Base-by-base conservation (phyloP, 768 basidiomycete genomes). In the Psilocybe azurescens region DNA sequence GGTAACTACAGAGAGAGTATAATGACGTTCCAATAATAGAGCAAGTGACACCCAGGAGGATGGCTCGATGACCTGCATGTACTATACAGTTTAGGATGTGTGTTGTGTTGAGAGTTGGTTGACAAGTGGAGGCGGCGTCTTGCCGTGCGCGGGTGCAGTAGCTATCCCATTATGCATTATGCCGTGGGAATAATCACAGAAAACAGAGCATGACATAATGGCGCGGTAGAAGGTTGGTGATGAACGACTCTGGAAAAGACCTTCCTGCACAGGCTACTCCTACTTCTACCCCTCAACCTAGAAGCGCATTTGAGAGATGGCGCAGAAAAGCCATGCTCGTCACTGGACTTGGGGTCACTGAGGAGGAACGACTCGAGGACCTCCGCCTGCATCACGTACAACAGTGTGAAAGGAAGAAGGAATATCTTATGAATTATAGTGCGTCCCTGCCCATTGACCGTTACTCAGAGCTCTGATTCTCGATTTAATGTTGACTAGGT, bases 381-480 rank as follows among this genome's bases (percentile, higher is more conserved):
- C 67, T 82, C 53, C 65, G 73, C 30, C 63, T 70, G 32, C 68
- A 76, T 48, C 76, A 81, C 16, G 72, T 79, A 13, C 68, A 73
- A 32, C 67, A 74, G 32, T 94, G 92, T 73, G 89, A 93, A 72
- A 83, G 86, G 75, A 87, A 83, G 78, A 92, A 91, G 73, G 75
- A 77, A 41, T 85, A 88, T 56, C 74, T 94, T 41, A 83, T 91
- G 80, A 78, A 85, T 59, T 85, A 82, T 70, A 93, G 92, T 93
- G 63, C 65, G 90, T 82, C 4, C 18, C 13, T 53, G 13, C 48
- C 41, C 58, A 38, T 58, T 63, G 55, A 56, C 65, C 20, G 62
- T 60, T 54, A 24, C 48, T 36, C 36, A 29, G 11, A 24, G 24
- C 50, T 53, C 32, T 18, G 9, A 33, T 20, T n/a, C 8, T 32